Percentiles rank a stretch among this genome's conserved stretches.
Conservation (phyloP, 2,329 filamentous ascomycete genomes). For the Aspergillus candidus region DNA sequence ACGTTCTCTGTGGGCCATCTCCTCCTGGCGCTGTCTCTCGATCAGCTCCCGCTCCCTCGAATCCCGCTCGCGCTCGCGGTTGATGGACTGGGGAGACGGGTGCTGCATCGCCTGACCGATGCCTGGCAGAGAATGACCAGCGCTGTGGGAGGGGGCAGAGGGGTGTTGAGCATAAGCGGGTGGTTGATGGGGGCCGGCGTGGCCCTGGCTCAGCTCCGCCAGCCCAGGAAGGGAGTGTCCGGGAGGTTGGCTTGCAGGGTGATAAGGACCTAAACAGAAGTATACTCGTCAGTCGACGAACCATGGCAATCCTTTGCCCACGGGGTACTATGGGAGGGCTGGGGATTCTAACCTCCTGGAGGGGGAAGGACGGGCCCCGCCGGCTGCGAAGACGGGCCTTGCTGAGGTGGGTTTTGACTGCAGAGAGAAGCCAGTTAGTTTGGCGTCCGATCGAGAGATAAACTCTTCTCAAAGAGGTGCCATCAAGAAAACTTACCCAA, state of each 20-base stretch:
- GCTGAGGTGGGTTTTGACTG: slow-evolving; percentile 36
- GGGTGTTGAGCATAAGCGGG: slow-evolving; percentile 40
- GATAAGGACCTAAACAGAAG: slow-evolving; percentile 32
- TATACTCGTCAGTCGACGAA: slow-evolving; percentile 14
- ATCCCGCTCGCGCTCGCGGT: slow-evolving; percentile 45
- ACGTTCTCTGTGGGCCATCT: slow-evolving; percentile 52
- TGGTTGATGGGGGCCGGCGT: slow-evolving; percentile 36
- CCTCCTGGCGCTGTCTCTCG: slow-evolving; percentile 49
- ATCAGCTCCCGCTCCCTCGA: slow-evolving; percentile 50
- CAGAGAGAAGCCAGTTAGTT: slow-evolving; percentile 8
- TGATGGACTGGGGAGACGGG: slow-evolving; percentile 37
- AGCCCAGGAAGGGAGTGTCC: slow-evolving; percentile 43
- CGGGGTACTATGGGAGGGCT: background rate
- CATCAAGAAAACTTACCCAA: slow-evolving; percentile 32
- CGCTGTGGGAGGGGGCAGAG: slow-evolving; percentile 30
- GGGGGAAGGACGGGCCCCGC: slow-evolving; percentile 36
- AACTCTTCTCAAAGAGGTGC: background rate
- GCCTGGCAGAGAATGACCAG: slow-evolving; percentile 35
- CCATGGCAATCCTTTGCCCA: background rate
- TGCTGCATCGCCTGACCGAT: slow-evolving; percentile 40
- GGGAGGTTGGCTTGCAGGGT: slow-evolving; percentile 36
- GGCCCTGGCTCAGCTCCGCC: slow-evolving; percentile 42
- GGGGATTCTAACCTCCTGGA: slow-evolving; percentile 31
- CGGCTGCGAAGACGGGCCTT: slow-evolving; percentile 33
- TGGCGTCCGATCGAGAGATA: background rate